Evolutionary conservation across 257 asterid species (phyloP).

Genomic region (Paulownia fortunei): DNA sequence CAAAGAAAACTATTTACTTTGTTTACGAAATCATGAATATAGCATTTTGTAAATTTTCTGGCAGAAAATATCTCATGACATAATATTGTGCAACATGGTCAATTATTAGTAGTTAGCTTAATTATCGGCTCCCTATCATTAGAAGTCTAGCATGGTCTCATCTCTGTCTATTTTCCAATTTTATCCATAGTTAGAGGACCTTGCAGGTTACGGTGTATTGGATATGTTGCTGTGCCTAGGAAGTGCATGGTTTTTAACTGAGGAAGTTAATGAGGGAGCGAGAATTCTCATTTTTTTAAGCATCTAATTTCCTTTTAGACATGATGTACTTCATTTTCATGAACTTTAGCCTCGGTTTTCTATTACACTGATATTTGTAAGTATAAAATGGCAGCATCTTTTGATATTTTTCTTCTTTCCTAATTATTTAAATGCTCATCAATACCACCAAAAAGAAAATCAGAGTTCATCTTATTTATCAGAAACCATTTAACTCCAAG

Average conservation of each 20-base stretch:
- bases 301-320: conserved; percentile 1
- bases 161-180: background rate
- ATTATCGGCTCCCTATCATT: background rate
- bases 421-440: conserved; percentile 15
- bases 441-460: background rate
- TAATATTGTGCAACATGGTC: background rate
- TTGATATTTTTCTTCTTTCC: background rate
- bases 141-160: conserved; percentile 1
- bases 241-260: background rate
- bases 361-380: background rate
- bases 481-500: background rate
- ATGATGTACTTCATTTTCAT: conserved; percentile 5
- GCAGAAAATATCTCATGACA: conserved; percentile 6
- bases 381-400: conserved; percentile 4
- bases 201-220: background rate
- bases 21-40: background rate
- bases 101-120: background rate
- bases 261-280: background rate
- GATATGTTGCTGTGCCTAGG: conserved; percentile 10
- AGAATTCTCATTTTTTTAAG: background rate
- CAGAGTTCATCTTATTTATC: background rate
- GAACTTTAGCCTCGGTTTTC: conserved; percentile 20
- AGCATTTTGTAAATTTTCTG: background rate
- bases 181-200: conserved; percentile 12
- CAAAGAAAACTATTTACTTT: too few species aligned